These are phyloP conservation scores for Plasmodium adleri DNA, from an alignment of 169 alveolate species.

Conservation along the genomic window DNA sequence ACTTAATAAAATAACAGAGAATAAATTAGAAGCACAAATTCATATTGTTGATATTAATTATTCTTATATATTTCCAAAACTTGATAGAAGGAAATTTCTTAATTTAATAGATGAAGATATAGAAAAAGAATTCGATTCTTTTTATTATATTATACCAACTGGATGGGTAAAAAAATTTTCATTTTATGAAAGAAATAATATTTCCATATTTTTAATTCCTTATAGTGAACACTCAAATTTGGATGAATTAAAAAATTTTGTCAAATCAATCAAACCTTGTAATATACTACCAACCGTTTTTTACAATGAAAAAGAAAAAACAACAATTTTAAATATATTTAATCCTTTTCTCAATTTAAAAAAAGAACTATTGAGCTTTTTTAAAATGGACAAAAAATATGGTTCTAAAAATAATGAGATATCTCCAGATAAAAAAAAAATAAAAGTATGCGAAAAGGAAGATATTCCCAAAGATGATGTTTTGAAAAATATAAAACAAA, in stretches of 20 bases:
- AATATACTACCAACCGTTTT: conserved; percentile 70
- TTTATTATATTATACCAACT: conserved; percentile 74
- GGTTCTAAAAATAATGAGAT: conserved; percentile 26
- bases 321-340: conserved; percentile 22
- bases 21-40: conserved; percentile 72
- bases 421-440: background rate
- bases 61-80: conserved; percentile 63
- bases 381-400: conserved; percentile 19
- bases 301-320: conserved; percentile 46
- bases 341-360: conserved; percentile 53
- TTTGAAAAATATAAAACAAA: conserved; percentile 20
- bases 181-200: conserved; percentile 44
- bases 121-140: conserved; percentile 66
- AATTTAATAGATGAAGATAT: conserved; percentile 68
- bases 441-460: conserved; percentile 10
- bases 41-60: conserved; percentile 72
- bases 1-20: conserved; percentile 56
- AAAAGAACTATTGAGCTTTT: conserved; percentile 19
- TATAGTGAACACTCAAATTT: conserved; percentile 76
- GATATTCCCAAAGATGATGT: conserved; percentile 10
- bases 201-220: conserved; percentile 64
- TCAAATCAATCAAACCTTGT: conserved; percentile 61
- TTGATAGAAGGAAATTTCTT: conserved; percentile 42
- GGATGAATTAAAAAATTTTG: conserved; percentile 44
- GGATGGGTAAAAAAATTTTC: conserved; percentile 76